These are phyloP conservation scores for Eucalyptus globulus DNA, from an alignment of 345 rosid species.

Conservation along the genomic window DNA sequence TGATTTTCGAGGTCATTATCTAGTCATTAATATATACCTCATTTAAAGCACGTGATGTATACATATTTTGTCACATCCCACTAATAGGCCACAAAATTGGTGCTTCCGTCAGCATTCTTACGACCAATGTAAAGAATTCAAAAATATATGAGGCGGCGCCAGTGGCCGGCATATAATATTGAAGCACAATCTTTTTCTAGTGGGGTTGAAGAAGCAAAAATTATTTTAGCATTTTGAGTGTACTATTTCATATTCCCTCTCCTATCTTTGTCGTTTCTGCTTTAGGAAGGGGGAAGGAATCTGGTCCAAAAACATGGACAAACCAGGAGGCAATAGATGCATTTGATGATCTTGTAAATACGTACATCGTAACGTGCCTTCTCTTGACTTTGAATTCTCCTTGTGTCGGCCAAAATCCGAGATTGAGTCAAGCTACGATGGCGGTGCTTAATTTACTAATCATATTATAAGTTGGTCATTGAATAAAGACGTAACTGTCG, in stretches of 20 bases:
- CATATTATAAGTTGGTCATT: neutral
- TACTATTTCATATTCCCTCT: neutral
- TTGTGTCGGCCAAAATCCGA: neutral
- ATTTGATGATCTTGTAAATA: neutral
- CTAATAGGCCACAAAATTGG: neutral
- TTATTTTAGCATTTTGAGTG: neutral
- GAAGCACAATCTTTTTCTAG: neutral
- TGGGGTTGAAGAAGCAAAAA: neutral
- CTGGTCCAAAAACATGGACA: neutral
- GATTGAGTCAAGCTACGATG: neutral
- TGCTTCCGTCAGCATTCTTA: neutral
- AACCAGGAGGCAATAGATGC: neutral
- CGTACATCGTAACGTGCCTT: neutral
- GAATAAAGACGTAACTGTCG: neutral
- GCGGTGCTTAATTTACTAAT: neutral
- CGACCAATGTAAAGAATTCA: neutral
- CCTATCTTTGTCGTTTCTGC: neutral
- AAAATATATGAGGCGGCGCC: neutral
- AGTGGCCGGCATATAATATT: neutral
- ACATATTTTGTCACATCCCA: neutral
- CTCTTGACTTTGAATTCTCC: neutral
- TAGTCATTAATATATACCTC: neutral
- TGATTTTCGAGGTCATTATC: neutral
- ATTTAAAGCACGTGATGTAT: neutral
- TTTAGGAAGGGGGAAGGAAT: neutral